These are phyloP conservation scores for Teunomyces barrocoloradensis DNA, from an alignment of 805 yeast species.

Conservation along the genomic window DNA sequence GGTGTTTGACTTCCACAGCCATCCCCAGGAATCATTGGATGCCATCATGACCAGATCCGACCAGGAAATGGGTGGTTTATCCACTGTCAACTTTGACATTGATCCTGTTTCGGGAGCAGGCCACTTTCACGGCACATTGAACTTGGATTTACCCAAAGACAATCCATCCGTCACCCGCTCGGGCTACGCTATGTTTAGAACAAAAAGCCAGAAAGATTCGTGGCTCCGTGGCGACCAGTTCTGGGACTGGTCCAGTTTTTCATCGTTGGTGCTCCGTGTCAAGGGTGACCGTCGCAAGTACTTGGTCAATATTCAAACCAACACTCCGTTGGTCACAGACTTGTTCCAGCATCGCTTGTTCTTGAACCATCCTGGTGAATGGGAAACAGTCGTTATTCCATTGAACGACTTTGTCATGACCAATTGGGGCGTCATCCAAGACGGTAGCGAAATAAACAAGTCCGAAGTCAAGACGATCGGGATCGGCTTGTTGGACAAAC, in stretches of 20 bases:
- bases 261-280: slow-evolving; percentile 66
- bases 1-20: slow-evolving; percentile 55
- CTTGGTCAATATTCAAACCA: slow-evolving; percentile 78
- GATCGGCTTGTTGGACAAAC: slow-evolving; percentile 72
- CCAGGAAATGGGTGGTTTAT: slow-evolving; percentile 74
- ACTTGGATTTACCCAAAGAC: slow-evolving; percentile 61
- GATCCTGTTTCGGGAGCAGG: slow-evolving; percentile 32
- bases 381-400: slow-evolving; percentile 84
- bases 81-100: slow-evolving; percentile 55
- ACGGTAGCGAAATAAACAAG: slow-evolving; percentile 55
- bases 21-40: slow-evolving; percentile 42
- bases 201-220: slow-evolving; percentile 56
- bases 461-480: slow-evolving; percentile 71
- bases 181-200: slow-evolving; percentile 85
- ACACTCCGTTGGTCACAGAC: slow-evolving; percentile 74
- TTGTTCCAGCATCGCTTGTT: slow-evolving; percentile 80
- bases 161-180: slow-evolving; percentile 62
- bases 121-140: slow-evolving; percentile 57
- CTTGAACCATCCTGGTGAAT: slow-evolving; percentile 64
- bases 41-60: slow-evolving; percentile 64
- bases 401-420: slow-evolving; percentile 78
- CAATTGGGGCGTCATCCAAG: slow-evolving; percentile 66
- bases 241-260: slow-evolving; percentile 71
- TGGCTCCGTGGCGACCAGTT: slow-evolving; percentile 48
- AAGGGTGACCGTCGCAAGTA: slow-evolving; percentile 72